A percentile compares a stretch with the other conserved stretches of the same genome.
phyloP scores from a whole-genome alignment of 176 grass and related monocot species.

The Panicum miliaceum region DNA sequence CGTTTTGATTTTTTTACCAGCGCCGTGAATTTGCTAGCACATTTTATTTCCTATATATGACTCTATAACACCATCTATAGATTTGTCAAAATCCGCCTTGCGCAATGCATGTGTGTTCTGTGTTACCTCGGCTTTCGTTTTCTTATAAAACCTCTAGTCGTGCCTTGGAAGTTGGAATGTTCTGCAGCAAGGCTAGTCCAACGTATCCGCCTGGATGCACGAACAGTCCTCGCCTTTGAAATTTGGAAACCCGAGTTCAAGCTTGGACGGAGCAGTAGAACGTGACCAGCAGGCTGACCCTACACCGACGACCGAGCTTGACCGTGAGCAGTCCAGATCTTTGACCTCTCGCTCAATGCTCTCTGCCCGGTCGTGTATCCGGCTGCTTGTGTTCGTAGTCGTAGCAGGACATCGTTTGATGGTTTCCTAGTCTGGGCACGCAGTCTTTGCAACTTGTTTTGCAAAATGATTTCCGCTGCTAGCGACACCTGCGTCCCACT shows the following conservation, averaged over 20 bases:
- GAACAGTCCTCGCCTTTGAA: conserved; percentile 19
- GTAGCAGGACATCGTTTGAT: too few species aligned
- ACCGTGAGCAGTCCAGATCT: neutral
- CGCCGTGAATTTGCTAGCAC: too few species aligned
- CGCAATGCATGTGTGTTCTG: neutral
- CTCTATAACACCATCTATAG: neutral
- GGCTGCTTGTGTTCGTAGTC: neutral
- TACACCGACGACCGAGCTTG: conserved; percentile 8
- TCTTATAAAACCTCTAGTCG: neutral
- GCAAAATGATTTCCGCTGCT: too few species aligned
- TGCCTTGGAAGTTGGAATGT: conserved; percentile 12
- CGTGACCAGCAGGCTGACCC: conserved; percentile 29
- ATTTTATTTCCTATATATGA: too few species aligned
- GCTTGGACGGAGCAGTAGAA: conserved; percentile 2
- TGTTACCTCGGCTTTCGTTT: neutral
- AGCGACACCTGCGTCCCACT: too few species aligned
- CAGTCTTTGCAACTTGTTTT: too few species aligned
- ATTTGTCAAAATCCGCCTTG: neutral
- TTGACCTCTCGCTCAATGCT: neutral
- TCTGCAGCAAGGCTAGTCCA: neutral
- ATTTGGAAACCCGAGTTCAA: conserved; percentile 23
- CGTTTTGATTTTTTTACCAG: too few species aligned
- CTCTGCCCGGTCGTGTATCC: neutral
- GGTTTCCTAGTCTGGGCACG: neutral
- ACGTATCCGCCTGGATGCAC: neutral